These are phyloP conservation scores for Cyclotella sp. DNA, from an alignment of 108 stramenopile species.

Conservation along the genomic window DNA sequence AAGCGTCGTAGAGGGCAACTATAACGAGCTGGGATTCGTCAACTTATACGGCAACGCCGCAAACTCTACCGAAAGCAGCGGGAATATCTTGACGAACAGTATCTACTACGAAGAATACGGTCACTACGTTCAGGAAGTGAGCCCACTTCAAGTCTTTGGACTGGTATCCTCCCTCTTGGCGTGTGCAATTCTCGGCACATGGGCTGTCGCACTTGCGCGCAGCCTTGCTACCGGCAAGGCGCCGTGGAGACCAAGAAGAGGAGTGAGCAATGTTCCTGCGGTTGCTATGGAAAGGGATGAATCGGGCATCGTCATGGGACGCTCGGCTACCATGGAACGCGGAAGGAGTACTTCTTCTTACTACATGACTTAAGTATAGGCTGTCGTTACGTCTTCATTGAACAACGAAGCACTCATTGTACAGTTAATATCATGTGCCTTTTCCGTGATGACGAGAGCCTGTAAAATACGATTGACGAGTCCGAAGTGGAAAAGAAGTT, in stretches of 20 bases:
- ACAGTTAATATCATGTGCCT: not conserved
- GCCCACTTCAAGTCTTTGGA: constrained; percentile 40
- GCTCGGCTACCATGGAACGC: constrained; percentile 25
- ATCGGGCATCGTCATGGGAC: constrained; percentile 20
- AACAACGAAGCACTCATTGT: not conserved
- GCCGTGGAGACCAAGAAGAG: constrained; percentile 45
- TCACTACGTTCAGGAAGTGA: constrained; percentile 24
- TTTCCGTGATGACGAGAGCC: not conserved
- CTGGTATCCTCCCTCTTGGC: constrained; percentile 26
- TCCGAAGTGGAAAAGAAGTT: not conserved
- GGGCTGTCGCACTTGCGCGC: constrained; percentile 25
- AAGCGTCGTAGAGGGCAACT: constrained; percentile 68
- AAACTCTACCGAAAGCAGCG: constrained; percentile 13
- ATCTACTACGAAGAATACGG: constrained; percentile 33
- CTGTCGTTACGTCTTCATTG: too few relatives aligned
- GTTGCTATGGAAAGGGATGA: not conserved
- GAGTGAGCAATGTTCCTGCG: not conserved
- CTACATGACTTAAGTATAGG: constrained; percentile 32
- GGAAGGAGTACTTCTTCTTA: constrained; percentile 31
- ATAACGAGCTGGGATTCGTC: constrained; percentile 79
- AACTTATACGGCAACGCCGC: constrained; percentile 40
- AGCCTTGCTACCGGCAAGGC: constrained; percentile 21
- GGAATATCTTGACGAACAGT: constrained; percentile 15
- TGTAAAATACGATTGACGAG: not conserved
- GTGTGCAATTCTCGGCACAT: constrained; percentile 22